Base-by-base conservation (phyloP, 2,329 filamentous ascomycete genomes). In the Pseudodiploospora longispora region DNA sequence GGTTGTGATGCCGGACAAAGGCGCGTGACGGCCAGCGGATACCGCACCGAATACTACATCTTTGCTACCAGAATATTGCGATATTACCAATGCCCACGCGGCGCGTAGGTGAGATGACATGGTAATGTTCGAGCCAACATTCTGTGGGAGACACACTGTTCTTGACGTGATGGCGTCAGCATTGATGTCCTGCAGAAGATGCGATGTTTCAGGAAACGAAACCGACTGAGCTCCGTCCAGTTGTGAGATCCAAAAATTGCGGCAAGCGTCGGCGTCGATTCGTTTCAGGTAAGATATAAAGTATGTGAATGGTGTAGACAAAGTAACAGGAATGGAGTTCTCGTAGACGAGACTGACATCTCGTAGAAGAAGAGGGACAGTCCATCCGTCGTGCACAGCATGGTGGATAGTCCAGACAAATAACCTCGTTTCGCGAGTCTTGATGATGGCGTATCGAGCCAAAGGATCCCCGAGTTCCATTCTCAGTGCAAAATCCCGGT, bases 1-100 rank as follows among this genome's bases (percentile, higher is more conserved):
- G 7, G 41, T 27, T 6, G 50, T 50, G 4, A 58, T 48, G 5
- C 48, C 48, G 4, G 32, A 30, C 3, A 57, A 30, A 1, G 47
- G 46, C 1, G 50, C 47, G 12, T 54, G 46, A 4, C 52, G 44
- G 4, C 55, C 55, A 3, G 47, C 50, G 1, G 51, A 38, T 6
- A 47, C 47, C 1, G 41, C 45, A 3, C 55, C 56, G 36, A 55
- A 58, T 1, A 52, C 10, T 3, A 57, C 38, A 37, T 48, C 40
- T 5, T 41, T 10, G 6, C 42, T 59, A 46, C 6, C 56, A 50
- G 66, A 57, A 40, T 66, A 65, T 2, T 62, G 47, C 0, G 59
- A 56, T 1, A 65, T 55, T 5, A 67, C 27, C 9, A 43, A 41
- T 4, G 38, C 42, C 42, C 38, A 44, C 1, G 42, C 38, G 12